Conservation (phyloP, 1,139 yeast genomes). For the Debaryomycetaceae sp. region DNA sequence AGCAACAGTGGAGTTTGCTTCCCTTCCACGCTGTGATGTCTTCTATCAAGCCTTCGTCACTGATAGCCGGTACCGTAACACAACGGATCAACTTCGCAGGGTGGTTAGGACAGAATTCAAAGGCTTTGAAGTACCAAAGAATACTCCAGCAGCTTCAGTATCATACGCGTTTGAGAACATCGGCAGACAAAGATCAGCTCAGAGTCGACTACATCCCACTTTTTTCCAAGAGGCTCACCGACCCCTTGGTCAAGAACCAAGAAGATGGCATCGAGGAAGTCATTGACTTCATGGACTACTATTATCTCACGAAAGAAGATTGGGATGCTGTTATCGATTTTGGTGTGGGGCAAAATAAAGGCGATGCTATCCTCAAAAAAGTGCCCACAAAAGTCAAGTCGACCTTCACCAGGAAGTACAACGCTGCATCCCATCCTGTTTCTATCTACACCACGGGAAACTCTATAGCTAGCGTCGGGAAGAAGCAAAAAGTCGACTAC, state of each 20-base stretch:
- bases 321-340: conserved; percentile 86
- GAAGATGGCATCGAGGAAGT: conserved; percentile 64
- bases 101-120: conserved; percentile 91
- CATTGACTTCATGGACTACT: conserved; percentile 71
- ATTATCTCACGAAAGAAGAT: conserved; percentile 83
- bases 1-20: conserved; percentile 93
- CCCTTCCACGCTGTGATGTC: conserved; percentile 92
- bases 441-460: conserved; percentile 75
- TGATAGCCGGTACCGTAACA: conserved; percentile 67
- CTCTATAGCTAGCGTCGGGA: conserved; percentile 37
- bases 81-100: conserved; percentile 77
- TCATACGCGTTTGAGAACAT: conserved; percentile 76
- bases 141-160: conserved; percentile 84
- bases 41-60: conserved; percentile 75
- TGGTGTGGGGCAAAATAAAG: conserved; percentile 61
- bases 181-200: conserved; percentile 72
- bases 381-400: conserved; percentile 75
- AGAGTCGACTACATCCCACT: conserved; percentile 76
- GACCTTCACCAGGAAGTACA: conserved; percentile 83
- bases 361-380: conserved; percentile 48
- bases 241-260: conserved; percentile 52
- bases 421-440: conserved; percentile 72
- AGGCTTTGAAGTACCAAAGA: conserved; percentile 72
- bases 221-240: conserved; percentile 50
- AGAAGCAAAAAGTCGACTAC: conserved; percentile 46